Base-by-base conservation (phyloP, 805 yeast genomes). In the Starmerella floris region DNA sequence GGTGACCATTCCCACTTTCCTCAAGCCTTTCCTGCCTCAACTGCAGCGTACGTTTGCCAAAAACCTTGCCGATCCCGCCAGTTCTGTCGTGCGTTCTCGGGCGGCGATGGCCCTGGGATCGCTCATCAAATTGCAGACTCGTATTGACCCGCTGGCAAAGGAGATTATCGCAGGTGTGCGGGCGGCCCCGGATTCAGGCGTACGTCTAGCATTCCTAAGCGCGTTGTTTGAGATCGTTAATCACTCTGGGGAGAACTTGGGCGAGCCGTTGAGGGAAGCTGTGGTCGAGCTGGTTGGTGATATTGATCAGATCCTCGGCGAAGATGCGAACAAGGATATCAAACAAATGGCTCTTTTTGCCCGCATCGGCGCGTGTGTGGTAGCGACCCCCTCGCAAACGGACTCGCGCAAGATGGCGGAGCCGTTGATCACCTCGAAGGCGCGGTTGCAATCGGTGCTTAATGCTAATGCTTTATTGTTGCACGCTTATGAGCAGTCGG, bases 1-100 rank as follows among this genome's bases (percentile, higher is more conserved):
- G 55, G 64, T 65, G 21, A 82, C 84, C 66, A 81, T 88, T 53
- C 95, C 98, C 2, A 83, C 80, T 57, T 83, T 83, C 60, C 70
- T 91, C 61, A 75, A 88, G 56, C 98, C 99, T 15, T 91, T 91
- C 61, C 76, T 91, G 62, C 99, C 99, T 8, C 99, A 91, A 66
- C 70, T 91, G 52, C 98, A 91, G 65, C 74, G 99, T 59, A 91
- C 98, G 1, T 91, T 91, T 65, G 94, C 88, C 33, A 81, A 93
- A 59, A 82, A 95, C 2, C 67, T 91, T 51, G 72, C 83, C 40
- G 98, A 91, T 63, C 68, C 81, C 2, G 56, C 73, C 2, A 81
- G 78, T 54, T 93, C 80, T 39, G 62, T 72, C 8, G 67, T 91
- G 55, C 72, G 97, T 51, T 62, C 75, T 5, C 74, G 94, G 49